Base-by-base conservation (phyloP, 345 rosid genomes). In the Excoecaria cochinchinensis region DNA sequence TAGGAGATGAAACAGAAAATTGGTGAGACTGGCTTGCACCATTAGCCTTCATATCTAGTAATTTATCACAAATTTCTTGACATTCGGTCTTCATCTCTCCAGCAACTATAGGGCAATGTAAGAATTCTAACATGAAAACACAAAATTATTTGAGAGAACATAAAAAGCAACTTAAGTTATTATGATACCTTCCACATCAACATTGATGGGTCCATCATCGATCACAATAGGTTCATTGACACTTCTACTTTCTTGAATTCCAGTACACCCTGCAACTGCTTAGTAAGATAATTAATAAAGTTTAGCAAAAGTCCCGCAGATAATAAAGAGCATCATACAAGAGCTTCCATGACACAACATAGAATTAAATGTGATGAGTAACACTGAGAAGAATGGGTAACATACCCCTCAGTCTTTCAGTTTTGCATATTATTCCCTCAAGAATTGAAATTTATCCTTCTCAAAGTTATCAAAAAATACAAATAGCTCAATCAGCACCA, bases 261-360 rank as follows among this genome's bases (percentile, higher is more conserved):
- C 47, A 19, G 58, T 50, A 68, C 62, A 36, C 48, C 57, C 70
- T 47, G 71, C 44, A 77, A 83, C 88, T 83, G 38, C 48, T 71
- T 31, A n/a, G 16, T 55, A 72, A 24, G 74, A 39, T 6, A 70
- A 39, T 19, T 50, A 57, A 73, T 19, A 59, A 6, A 15, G 6
- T 71, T 71, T 1, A 6, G 22, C 22, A 71, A 39, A 55, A 44
- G 31, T 67, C 64, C 61, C 69, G 16, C 22, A 50, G 31, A 44
- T 55, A 40, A 39, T 31, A 69, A n/a, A 78, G 31, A 31, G 40
- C 39, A 74, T 58, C 52, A 19, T 42, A 48, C 38, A 13, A 22
- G 63, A 74, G 24, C 22, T 7, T 50, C 46, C 14, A 68, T 24
- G 6, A 15, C 66, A 25, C 4, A 36, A 0, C 12, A 16, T 31